Base-by-base conservation (phyloP, 345 rosid species). In the Salix exigua region DNA sequence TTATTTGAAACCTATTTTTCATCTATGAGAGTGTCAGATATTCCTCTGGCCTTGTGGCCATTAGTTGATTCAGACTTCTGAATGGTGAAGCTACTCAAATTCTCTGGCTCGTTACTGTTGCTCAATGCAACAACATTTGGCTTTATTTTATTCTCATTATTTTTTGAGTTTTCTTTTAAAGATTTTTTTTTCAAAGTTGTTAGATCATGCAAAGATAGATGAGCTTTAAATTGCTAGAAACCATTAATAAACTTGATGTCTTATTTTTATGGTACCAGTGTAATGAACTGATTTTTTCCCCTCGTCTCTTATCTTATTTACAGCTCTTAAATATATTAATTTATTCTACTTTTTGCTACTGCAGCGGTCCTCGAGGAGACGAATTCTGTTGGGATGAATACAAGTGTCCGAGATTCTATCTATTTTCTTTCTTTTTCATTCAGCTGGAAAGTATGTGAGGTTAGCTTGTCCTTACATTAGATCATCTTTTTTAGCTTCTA, bases 371-470 rank as follows among this genome's bases (percentile, higher is more conserved):
- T 16, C 21, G 37, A 10, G 40, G 75, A 26, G 72, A 48, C 4
- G 61, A 31, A 33, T 51, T 37, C 35, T 58, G 35, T 60, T 40
- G 73, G 25, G 71, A 60, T 73, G 73, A 48, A 30, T 73, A 66
- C 14, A 40, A 68, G 48, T 25, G 42, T 38, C 37, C 26, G 62
- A 68, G 35, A 61, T 37, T 30, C 38, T 7, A 21, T 51, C 61
- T 72, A 26, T 71, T 53, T 38, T 58, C 48, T n/a, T 46, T 55
- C 62, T 31, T 28, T 66, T 14, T 44, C 46, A 28, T 40, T 38
- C 76, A 42, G 25, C 61, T 40, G 46, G 60, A 66, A 33, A 73
- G 60, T 23, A 66, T 51, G 68, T 6, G 35, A 72, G 67, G 74
- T 18, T 68, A 37, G 50, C 28, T 28, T 38, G 21, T 19, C 26